Evolutionary conservation across 345 rosid species (phyloP).

Genomic region (Ricinus communis): DNA sequence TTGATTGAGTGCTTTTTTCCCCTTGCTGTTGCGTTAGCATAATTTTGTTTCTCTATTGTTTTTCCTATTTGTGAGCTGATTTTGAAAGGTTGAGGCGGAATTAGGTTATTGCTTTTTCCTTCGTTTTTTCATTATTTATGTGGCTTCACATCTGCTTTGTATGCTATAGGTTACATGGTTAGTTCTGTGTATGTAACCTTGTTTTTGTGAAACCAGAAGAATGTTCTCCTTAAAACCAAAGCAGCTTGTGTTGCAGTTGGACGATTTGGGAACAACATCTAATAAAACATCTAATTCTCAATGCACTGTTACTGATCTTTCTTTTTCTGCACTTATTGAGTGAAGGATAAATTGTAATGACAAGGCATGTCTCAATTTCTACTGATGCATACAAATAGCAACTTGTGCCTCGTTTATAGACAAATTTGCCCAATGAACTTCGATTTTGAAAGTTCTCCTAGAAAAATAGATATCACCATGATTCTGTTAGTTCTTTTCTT

Average conservation of each 20-base stretch:
- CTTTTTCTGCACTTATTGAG: background rate
- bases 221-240: conserved; percentile 69
- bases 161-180: background rate
- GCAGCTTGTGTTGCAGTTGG: conserved; percentile 54
- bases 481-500: background rate
- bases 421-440: background rate
- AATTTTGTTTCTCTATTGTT: background rate
- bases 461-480: background rate
- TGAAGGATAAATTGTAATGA: background rate
- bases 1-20: background rate
- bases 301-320: background rate
- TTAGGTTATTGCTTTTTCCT: no score
- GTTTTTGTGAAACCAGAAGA: conserved; percentile 45
- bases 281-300: no score
- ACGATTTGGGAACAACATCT: conserved; percentile 74
- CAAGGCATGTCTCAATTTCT: background rate
- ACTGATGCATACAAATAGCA: background rate
- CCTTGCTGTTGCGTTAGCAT: background rate
- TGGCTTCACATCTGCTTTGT: conserved; percentile 24
- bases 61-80: background rate
- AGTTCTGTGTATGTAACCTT: conserved; percentile 21
- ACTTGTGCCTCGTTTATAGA: background rate
- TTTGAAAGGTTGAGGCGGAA: background rate
- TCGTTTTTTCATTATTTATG: background rate
- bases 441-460: background rate